phyloP scores from a whole-genome alignment of 1,284 basidiomycete species.

The Tilletiopsis washingtonensis region DNA sequence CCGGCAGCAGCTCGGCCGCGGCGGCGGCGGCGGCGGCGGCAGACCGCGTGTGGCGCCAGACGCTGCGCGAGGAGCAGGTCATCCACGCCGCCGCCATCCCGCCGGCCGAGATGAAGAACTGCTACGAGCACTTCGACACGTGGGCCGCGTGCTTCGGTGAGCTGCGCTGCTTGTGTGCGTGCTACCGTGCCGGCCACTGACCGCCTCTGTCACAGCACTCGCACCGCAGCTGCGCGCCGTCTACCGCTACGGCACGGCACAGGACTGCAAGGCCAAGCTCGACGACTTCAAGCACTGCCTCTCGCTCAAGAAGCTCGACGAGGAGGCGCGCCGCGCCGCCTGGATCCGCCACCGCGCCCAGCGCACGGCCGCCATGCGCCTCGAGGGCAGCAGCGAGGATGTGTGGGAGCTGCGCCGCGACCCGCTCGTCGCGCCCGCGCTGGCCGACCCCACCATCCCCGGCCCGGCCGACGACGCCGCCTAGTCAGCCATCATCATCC shows the following conservation, averaged over 20 bases:
- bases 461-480: background rate
- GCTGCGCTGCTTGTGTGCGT: no score
- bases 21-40: no score
- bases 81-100: conserved; percentile 37
- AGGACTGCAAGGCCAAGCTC: conserved; percentile 69
- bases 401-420: conserved; percentile 62
- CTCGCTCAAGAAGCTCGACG: conserved; percentile 67
- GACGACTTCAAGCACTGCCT: conserved; percentile 95
- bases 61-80: conserved; percentile 20
- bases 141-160: conserved; percentile 41
- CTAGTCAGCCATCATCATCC: background rate
- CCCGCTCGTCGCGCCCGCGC: conserved; percentile 4
- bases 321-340: conserved; percentile 65
- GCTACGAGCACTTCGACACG: conserved; percentile 39
- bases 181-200: background rate
- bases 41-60: no score
- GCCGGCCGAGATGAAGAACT: conserved; percentile 27
- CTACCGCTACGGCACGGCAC: conserved; percentile 74
- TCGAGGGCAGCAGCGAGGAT: conserved; percentile 76
- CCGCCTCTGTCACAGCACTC: conserved; percentile 55
- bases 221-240: conserved; percentile 72
- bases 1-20: no score
- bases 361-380: conserved; percentile 69
- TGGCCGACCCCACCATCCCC: background rate
- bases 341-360: conserved; percentile 82